A percentile compares a stretch with the other conserved stretches of the same genome.
Evolutionary conservation across 495 filamentous ascomycete genomes (phyloP).

Genomic region (Tuber brumale): DNA sequence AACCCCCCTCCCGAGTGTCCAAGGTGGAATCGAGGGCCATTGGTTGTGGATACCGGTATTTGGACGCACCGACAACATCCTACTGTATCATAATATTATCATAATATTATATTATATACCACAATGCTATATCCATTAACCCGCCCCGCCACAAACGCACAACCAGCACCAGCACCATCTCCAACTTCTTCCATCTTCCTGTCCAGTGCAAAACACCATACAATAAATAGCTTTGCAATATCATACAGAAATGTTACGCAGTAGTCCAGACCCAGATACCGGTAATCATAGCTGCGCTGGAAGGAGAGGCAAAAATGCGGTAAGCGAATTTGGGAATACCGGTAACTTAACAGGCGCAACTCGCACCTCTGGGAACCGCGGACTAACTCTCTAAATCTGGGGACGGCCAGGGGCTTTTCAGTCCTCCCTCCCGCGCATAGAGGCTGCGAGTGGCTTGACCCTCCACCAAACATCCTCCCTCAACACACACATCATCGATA

Average conservation of each 20-base stretch:
- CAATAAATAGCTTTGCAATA: not conserved
- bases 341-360: not conserved
- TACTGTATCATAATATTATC: too few relatives aligned
- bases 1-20: not conserved
- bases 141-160: not conserved
- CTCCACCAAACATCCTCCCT: not conserved
- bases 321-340: not conserved
- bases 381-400: not conserved
- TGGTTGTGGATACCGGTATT: not conserved
- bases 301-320: not conserved
- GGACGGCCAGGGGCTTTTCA: not conserved
- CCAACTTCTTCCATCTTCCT: not conserved
- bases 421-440: not conserved
- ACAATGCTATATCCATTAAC: not conserved
- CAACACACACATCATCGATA: slow-evolving; percentile 4
- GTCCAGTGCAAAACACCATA: not conserved
- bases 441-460: not conserved
- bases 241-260: not conserved
- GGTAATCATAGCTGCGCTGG: not conserved
- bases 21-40: not conserved
- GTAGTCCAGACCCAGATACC: not conserved
- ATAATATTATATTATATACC: not conserved
- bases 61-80: not conserved
- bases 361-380: not conserved
- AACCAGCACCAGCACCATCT: not conserved